These are phyloP conservation scores for Cercophora scortea DNA, from an alignment of 495 filamentous ascomycete genomes.

Conservation along the genomic window DNA sequence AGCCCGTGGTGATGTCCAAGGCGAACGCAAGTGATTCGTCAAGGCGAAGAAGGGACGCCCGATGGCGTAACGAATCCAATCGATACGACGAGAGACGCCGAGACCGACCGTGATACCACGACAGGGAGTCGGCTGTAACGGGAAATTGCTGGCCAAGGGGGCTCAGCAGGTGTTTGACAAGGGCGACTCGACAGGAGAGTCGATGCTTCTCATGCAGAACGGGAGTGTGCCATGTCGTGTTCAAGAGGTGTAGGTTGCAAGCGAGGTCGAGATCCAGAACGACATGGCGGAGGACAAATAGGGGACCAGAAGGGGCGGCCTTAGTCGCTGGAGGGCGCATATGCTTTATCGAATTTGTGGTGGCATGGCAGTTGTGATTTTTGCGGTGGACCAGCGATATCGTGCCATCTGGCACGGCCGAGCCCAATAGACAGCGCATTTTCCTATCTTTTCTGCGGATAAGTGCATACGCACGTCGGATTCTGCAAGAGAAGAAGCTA, in stretches of 20 bases:
- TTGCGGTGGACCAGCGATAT: conserved; percentile 34
- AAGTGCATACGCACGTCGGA: conserved; percentile 22
- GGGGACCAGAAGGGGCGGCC: conserved; percentile 8
- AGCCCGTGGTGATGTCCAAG: conserved; percentile 42
- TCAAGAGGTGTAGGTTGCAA: conserved; percentile 7
- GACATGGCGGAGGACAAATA: conserved; percentile 12
- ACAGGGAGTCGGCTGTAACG: not conserved
- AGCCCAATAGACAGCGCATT: conserved; percentile 24
- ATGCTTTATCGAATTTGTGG: conserved; percentile 13
- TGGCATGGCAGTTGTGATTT: conserved; percentile 15
- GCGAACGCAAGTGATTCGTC: conserved; percentile 25
- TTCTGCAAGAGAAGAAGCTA: conserved; percentile 21
- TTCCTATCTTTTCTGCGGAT: conserved; percentile 20
- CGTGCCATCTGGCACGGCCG: conserved; percentile 42
- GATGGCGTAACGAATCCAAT: conserved; percentile 16
- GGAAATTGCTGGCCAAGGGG: too few species aligned
- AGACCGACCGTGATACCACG: conserved; percentile 8
- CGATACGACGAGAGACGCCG: conserved; percentile 21
- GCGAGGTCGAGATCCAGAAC: conserved; percentile 5
- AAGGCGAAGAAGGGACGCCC: conserved; percentile 18
- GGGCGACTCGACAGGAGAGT: conserved; percentile 3
- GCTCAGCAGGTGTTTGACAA: conserved; percentile 10
- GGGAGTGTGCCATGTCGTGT: conserved; percentile 8
- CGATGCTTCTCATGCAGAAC: conserved; percentile 8
- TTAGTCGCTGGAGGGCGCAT: conserved; percentile 15